These are phyloP conservation scores for Myrica gale DNA, from an alignment of 306 rosid genomes.

Conservation along the genomic window DNA sequence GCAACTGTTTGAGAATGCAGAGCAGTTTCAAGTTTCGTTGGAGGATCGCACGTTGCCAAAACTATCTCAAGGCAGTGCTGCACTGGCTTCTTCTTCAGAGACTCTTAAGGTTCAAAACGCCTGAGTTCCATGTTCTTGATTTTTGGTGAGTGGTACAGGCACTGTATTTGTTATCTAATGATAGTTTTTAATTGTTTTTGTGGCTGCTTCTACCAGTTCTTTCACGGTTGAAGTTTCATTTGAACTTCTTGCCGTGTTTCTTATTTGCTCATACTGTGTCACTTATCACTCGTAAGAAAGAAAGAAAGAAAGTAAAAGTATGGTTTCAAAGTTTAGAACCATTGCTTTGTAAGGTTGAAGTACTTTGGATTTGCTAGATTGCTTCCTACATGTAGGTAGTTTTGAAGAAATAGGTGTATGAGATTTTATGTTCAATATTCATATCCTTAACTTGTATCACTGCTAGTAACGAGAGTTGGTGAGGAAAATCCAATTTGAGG, in stretches of 20 bases:
- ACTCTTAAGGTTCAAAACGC: constrained; percentile 32
- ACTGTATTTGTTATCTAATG: neutral
- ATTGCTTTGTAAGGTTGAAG: neutral
- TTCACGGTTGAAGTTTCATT: neutral
- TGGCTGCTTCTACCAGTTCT: neutral
- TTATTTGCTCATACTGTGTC: no score
- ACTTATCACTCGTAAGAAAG: no score
- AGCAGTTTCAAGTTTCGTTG: constrained; percentile 20
- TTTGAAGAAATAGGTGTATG: neutral
- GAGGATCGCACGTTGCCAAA: constrained; percentile 40
- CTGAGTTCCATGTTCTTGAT: constrained; percentile 17
- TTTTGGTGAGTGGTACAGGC: constrained; percentile 28
- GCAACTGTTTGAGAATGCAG: constrained; percentile 50
- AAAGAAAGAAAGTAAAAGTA: neutral
- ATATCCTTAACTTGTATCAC: neutral
- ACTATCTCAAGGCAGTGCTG: constrained; percentile 31
- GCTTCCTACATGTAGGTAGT: neutral
- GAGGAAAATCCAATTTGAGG: neutral
- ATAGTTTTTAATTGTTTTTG: constrained; percentile 2
- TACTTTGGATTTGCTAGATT: neutral
- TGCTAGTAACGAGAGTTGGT: neutral
- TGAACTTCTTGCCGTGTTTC: neutral
- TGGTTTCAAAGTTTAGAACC: neutral
- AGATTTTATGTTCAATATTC: neutral
- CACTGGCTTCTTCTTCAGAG: constrained; percentile 28